A percentile compares a stretch with the other conserved stretches of the same genome.
phyloP scores from a whole-genome alignment of 208 protist genomes.

The Trypanosoma cruzi region DNA sequence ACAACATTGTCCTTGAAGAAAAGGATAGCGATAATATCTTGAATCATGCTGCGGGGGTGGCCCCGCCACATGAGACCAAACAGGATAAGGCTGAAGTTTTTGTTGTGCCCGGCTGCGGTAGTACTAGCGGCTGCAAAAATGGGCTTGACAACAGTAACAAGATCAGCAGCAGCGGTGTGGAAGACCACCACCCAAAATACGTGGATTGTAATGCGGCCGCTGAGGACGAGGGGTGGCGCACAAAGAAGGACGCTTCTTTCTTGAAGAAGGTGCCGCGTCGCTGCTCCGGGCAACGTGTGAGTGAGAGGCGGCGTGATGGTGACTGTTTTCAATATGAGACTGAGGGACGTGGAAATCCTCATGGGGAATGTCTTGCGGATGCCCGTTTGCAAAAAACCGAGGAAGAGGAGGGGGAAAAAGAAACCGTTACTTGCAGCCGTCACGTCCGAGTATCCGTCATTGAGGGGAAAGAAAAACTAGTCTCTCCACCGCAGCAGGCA shows the following conservation, averaged over 20 bases:
- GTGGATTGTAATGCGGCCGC: not conserved
- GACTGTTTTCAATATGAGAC: not conserved
- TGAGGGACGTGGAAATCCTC: not conserved
- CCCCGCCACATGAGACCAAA: not conserved
- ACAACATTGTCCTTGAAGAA: slow-evolving; percentile 2
- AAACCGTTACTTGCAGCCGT: not conserved
- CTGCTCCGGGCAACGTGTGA: not conserved
- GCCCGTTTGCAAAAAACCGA: not conserved
- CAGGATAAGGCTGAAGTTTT: not conserved
- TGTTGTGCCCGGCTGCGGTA: not conserved
- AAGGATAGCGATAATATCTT: not conserved
- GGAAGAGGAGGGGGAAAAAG: not conserved
- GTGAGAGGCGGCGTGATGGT: not conserved
- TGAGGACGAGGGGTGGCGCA: not conserved
- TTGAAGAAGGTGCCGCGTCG: not conserved
- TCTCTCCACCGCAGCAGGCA: not conserved
- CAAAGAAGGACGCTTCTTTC: not conserved
- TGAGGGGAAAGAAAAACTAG: not conserved
- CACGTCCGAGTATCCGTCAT: not conserved
- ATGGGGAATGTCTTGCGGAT: not conserved
- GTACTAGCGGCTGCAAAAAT: too few species aligned
- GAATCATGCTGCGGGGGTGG: not conserved
- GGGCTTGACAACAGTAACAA: not conserved
- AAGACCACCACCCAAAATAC: not conserved
- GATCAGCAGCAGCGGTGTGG: not conserved